Conservation (phyloP, 495 filamentous ascomycete genomes). For the Xylaria cubensis region DNA sequence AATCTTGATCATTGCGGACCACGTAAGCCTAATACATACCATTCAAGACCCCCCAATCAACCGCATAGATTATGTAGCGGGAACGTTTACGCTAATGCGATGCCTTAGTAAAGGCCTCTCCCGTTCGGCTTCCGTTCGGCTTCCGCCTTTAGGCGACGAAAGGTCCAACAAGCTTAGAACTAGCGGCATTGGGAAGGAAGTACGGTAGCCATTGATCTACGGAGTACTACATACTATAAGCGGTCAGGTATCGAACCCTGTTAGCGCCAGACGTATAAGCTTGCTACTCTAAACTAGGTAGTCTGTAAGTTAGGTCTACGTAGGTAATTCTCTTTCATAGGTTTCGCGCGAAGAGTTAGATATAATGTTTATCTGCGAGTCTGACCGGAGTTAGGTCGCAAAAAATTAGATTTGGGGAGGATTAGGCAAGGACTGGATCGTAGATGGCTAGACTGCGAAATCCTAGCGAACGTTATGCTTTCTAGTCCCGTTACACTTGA, state of each 20-base stretch:
- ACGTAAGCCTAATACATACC: neutral
- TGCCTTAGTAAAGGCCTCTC: neutral
- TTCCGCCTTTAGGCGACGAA: neutral
- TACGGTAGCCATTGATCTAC: neutral
- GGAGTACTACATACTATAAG: no score
- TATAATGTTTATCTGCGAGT: no score
- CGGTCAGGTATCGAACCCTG: neutral
- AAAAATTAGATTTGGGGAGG: no score
- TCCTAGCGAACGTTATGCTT: neutral
- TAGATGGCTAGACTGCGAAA: no score
- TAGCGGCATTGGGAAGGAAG: neutral
- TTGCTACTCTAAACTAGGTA: no score
- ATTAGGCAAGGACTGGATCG: no score
- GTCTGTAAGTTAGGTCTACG: no score
- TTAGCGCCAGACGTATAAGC: no score
- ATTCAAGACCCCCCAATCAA: neutral
- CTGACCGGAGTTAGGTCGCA: no score
- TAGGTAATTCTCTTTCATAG: no score
- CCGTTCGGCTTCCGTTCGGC: neutral
- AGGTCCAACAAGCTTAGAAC: neutral
- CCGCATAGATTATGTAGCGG: neutral
- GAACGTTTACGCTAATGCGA: neutral
- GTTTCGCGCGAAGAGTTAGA: no score
- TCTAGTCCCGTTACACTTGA: neutral
- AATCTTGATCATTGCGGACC: no score